Conservation (phyloP, 768 basidiomycete genomes). For the Thelephora ganbajun region DNA sequence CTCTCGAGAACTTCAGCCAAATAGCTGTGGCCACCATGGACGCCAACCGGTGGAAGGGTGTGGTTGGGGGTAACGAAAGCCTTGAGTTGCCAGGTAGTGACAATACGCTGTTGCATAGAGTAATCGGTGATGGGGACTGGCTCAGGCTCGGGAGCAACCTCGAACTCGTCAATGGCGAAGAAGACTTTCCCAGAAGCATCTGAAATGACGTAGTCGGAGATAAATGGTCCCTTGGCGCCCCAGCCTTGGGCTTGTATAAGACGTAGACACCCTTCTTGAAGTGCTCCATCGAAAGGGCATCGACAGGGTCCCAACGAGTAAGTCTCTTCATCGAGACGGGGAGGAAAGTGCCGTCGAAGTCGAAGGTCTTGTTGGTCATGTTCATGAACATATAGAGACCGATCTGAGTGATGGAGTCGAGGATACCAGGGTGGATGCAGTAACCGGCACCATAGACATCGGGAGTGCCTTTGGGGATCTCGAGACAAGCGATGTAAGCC, state of each 20-base stretch:
- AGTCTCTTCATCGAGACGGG: conserved; percentile 18
- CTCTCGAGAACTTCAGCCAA: conserved; percentile 7
- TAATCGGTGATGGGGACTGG: conserved; percentile 14
- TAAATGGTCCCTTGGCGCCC: conserved; percentile 12
- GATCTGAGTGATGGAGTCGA: no score
- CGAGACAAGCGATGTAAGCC: conserved; percentile 14
- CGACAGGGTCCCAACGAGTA: conserved; percentile 16
- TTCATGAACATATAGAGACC: no score
- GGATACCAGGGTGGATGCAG: conserved; percentile 21
- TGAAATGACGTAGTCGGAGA: conserved; percentile 15
- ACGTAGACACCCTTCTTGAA: conserved; percentile 18
- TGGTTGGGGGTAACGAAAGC: conserved; percentile 10
- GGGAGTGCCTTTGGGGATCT: conserved; percentile 11
- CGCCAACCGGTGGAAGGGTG: conserved; percentile 4
- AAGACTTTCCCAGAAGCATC: conserved; percentile 19
- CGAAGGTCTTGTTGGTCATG: no score
- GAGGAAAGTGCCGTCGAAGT: conserved; percentile 19
- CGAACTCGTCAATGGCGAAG: no score
- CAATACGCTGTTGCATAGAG: no score
- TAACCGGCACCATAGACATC: conserved; percentile 19
- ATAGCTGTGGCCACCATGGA: no score
- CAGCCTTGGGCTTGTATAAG: conserved; percentile 14
- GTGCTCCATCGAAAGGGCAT: conserved; percentile 13
- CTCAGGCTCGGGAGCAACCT: conserved; percentile 19
- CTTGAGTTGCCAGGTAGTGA: conserved; percentile 19